Percentiles rank a stretch among this genome's conserved stretches.
These are phyloP conservation scores for Lentinula detonsa DNA, from an alignment of 768 basidiomycete species.

Conservation along the genomic window DNA sequence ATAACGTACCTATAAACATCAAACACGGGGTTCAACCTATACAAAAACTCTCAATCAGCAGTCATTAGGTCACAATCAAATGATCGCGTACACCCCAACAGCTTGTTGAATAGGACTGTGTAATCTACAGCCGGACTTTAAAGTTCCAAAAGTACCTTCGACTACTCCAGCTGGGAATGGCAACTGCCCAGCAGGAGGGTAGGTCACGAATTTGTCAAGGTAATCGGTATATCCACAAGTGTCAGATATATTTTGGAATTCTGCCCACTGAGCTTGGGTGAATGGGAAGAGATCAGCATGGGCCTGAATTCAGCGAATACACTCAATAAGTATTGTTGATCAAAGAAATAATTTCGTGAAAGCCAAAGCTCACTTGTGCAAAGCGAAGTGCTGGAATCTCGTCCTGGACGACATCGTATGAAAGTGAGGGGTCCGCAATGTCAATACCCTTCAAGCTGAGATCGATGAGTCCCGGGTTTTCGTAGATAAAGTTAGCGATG, in stretches of 20 bases:
- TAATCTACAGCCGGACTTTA: conserved; percentile 34
- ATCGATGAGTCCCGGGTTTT: conserved; percentile 49
- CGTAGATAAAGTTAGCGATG: conserved; percentile 66
- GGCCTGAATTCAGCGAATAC: conserved; percentile 24
- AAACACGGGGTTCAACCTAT: conserved; percentile 52
- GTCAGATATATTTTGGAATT: conserved; percentile 48
- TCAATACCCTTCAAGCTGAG: conserved; percentile 53
- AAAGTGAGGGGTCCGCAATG: conserved; percentile 47
- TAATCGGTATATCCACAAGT: conserved; percentile 58
- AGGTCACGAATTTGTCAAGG: conserved; percentile 53
- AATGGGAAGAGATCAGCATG: conserved; percentile 55
- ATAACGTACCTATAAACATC: conserved; percentile 40
- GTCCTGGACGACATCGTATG: conserved; percentile 47
- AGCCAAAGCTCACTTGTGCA: conserved; percentile 25
- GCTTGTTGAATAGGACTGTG: conserved; percentile 45
- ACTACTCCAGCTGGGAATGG: conserved; percentile 50
- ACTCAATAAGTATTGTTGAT: neutral
- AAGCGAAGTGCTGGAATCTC: conserved; percentile 66
- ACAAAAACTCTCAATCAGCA: neutral
- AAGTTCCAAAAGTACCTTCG: conserved; percentile 33
- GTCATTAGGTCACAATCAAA: neutral
- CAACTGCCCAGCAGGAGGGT: conserved; percentile 55
- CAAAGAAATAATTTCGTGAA: neutral
- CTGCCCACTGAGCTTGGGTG: conserved; percentile 45
- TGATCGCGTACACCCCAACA: conserved; percentile 35